phyloP scores from a whole-genome alignment of 2,329 filamentous ascomycete species.

The Teratosphaeriaceae sp. region DNA sequence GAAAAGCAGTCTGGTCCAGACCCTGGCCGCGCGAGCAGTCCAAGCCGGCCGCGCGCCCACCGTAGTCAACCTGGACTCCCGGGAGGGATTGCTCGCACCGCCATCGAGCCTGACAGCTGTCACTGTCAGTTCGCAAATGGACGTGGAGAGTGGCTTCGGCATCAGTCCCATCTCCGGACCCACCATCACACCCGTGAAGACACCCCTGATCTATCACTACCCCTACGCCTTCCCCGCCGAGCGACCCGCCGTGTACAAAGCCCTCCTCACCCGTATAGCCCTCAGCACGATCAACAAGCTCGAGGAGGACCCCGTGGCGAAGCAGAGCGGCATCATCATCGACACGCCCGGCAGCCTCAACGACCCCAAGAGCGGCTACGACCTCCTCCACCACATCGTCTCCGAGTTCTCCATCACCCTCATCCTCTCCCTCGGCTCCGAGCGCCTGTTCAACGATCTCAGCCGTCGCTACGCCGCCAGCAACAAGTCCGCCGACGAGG shows the following conservation, averaged over 20 bases:
- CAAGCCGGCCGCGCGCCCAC: slow-evolving; percentile 70
- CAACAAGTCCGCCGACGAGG: slow-evolving; percentile 45
- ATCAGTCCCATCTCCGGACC: slow-evolving; percentile 86
- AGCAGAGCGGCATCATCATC: slow-evolving; percentile 72
- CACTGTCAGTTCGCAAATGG: slow-evolving; percentile 81
- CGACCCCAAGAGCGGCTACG: slow-evolving; percentile 59
- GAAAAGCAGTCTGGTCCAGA: slow-evolving; percentile 47
- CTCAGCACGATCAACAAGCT: slow-evolving; percentile 71
- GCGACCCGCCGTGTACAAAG: slow-evolving; percentile 62
- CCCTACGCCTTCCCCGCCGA: slow-evolving; percentile 68
- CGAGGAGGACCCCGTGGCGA: slow-evolving; percentile 65
- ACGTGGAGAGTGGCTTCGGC: slow-evolving; percentile 78
- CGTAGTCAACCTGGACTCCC: slow-evolving; percentile 79
- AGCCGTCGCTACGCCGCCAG: slow-evolving; percentile 56
- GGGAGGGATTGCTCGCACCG: slow-evolving; percentile 52
- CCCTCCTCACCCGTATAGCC: slow-evolving; percentile 68
- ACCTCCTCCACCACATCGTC: slow-evolving; percentile 73
- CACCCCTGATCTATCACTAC: slow-evolving; percentile 86
- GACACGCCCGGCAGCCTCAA: slow-evolving; percentile 70
- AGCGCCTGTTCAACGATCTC: slow-evolving; percentile 69
- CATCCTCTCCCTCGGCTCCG: slow-evolving; percentile 74
- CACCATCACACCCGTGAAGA: slow-evolving; percentile 79
- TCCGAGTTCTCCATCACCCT: slow-evolving; percentile 64
- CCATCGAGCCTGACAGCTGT: slow-evolving; percentile 77
- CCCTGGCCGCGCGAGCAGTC: slow-evolving; percentile 75